phyloP scores from a whole-genome alignment of 116 monocot species.

The Dioscorea cayenensis region DNA sequence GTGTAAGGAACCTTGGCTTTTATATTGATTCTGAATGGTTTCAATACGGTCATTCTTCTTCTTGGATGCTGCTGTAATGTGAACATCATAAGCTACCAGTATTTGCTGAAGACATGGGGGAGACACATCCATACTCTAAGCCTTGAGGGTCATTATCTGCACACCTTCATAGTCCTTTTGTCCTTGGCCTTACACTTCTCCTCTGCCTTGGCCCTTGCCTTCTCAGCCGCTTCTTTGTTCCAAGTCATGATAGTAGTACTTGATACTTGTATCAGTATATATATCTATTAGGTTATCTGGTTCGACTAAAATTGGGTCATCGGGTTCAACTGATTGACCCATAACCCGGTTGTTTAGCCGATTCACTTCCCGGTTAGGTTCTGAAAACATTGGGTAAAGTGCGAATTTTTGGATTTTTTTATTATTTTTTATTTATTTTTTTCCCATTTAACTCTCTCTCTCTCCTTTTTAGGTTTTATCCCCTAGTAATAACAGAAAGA shows the following conservation, averaged over 20 bases:
- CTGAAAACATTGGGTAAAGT: too few relatives aligned
- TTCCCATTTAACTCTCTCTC: too few relatives aligned
- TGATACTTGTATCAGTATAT: too few relatives aligned
- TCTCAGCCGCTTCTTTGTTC: not conserved
- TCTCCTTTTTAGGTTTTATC: too few relatives aligned
- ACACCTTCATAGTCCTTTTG: constrained; percentile 12
- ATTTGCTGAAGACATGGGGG: constrained; percentile 16
- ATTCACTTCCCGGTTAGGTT: too few relatives aligned
- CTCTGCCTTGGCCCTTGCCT: not conserved
- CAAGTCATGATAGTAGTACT: not conserved
- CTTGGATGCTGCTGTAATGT: constrained; percentile 1
- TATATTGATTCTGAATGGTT: constrained; percentile 11
- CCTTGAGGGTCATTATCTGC: not conserved
- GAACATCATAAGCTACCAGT: constrained; percentile 14
- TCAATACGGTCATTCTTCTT: not conserved
- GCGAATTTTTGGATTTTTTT: too few relatives aligned
- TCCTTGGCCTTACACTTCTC: constrained; percentile 2
- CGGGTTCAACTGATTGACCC: too few relatives aligned
- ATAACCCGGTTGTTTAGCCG: too few relatives aligned
- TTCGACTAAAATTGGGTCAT: too few relatives aligned
- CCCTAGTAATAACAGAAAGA: too few relatives aligned
- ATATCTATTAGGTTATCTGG: too few relatives aligned
- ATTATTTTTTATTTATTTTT: too few relatives aligned
- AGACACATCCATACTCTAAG: constrained; percentile 3
- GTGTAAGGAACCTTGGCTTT: constrained; percentile 19